A percentile compares a stretch with the other conserved stretches of the same genome.
Evolutionary conservation across 495 filamentous ascomycete genomes (phyloP).

Genomic region (Aspergillus egyptiacus): DNA sequence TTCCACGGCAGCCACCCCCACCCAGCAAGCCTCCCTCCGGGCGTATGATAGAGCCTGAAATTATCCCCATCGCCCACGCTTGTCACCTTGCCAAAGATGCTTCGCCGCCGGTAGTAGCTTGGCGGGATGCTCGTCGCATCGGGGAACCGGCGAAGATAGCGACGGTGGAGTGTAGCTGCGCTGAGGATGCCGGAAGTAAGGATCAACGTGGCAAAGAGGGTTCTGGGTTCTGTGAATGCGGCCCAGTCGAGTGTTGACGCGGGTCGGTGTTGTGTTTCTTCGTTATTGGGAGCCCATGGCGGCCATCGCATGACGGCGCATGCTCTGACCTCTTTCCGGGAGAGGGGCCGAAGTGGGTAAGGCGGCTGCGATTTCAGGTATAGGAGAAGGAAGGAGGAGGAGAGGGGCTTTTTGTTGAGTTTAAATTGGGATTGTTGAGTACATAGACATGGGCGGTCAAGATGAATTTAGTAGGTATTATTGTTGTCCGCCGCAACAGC

Average conservation of each 20-base stretch:
- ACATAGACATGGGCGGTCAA: conserved; percentile 1
- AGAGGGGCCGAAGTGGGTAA: conserved; percentile 5
- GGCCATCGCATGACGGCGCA: conserved; percentile 50
- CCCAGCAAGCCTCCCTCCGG: conserved; percentile 75
- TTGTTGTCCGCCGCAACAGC: not conserved
- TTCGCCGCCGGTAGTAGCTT: conserved; percentile 59
- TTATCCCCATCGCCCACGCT: conserved; percentile 95
- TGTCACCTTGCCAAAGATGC: conserved; percentile 77
- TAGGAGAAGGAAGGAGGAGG: not conserved
- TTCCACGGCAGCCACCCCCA: conserved; percentile 87
- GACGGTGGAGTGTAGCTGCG: conserved; percentile 46
- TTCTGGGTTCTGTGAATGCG: conserved; percentile 60
- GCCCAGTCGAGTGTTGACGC: conserved; percentile 48
- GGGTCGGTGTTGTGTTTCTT: conserved; percentile 23
- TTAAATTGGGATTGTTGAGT: not conserved
- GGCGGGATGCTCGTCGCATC: conserved; percentile 64
- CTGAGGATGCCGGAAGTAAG: conserved; percentile 62
- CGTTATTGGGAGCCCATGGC: conserved; percentile 38
- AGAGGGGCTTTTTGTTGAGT: too few relatives aligned
- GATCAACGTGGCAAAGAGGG: conserved; percentile 58
- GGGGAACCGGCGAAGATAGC: conserved; percentile 77
- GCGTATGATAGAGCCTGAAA: conserved; percentile 89
- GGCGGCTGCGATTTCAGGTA: conserved; percentile 6
- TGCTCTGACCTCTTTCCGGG: conserved; percentile 19
- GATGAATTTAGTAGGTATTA: conserved; percentile 12